A percentile compares a stretch with the other conserved stretches of the same genome.
phyloP scores from a whole-genome alignment of 306 rosid species.

The Nissolia schottii region DNA sequence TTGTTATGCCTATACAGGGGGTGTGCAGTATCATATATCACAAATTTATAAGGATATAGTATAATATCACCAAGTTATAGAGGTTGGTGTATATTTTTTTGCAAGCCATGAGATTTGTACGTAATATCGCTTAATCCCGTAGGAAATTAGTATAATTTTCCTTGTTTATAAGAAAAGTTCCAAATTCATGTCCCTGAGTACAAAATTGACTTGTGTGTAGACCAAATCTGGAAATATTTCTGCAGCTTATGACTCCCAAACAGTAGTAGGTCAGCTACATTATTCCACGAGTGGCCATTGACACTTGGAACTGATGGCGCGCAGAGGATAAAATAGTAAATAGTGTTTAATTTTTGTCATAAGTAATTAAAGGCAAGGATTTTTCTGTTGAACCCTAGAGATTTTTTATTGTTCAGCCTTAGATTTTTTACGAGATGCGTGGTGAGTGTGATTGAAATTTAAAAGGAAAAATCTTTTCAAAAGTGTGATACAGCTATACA shows the following conservation, averaged over 20 bases:
- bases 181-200: not conserved
- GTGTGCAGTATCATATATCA: no score
- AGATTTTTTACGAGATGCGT: not conserved
- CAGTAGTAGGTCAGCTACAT: not conserved
- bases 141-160: no score
- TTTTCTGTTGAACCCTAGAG: not conserved
- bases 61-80: no score
- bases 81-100: no score
- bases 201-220: no score
- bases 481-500: not conserved
- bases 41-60: no score
- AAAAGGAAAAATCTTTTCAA: not conserved
- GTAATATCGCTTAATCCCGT: no score
- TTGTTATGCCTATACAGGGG: no score
- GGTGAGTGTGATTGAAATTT: not conserved
- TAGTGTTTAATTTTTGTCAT: not conserved
- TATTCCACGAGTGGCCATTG: not conserved
- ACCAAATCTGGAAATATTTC: not conserved
- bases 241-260: not conserved
- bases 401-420: not conserved
- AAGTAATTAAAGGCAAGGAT: not conserved
- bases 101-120: no score
- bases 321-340: not conserved
- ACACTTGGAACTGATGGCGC: not conserved
- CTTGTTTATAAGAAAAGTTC: not conserved